Base-by-base conservation (phyloP, 2,329 filamentous ascomycete species). In the Balansia obtecta region DNA sequence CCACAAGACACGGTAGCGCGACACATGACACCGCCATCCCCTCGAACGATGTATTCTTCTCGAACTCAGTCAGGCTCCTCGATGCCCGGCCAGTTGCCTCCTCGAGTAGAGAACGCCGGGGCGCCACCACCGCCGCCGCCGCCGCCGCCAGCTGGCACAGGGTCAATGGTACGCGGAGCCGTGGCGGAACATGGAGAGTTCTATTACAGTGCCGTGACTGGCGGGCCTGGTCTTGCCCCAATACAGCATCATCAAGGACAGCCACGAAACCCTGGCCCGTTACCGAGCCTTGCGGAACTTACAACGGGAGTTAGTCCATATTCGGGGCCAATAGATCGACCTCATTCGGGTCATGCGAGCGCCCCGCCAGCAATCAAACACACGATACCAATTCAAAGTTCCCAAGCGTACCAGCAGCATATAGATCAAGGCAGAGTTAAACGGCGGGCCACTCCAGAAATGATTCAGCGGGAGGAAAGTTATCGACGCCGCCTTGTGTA, bases 291-390 rank as follows among this genome's bases (percentile, higher is more conserved):
- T 15, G 74, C 76, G 37, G 80, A 84, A 60, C 71, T 84, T 57
- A 83, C 80, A 2, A 83, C 79, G 0, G 80, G 80, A 12, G 69
- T 82, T 33, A 80, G 75, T 55, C 76, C 78, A 0, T 83, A 82
- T 60, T 76, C 68, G 55, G 76, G 75, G n/a, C 75, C 76, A 4
- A 54, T 57, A 2, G 56, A 60, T 40, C 39, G 74, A 8, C 65
- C 69, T 3, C 68, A 60, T 39, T 62, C 50, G 13, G 50, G 57
- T 30, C 55, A 58, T 15, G 45, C 56, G 13, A 53, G 55, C 30
- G 30, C 38, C 10, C n/a, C 18, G 10, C 63, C 44, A 67, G 68
- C 53, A 62, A 65, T 27, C 59, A 66, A 30, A 60, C 68, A 51
- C 68, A 68, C 61, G 53, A 65, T 57, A 43, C 46, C 58, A 22